A percentile compares a stretch with the other conserved stretches of the same genome.
phyloP scores from a whole-genome alignment of 768 basidiomycete species.

The Boletus rex-veris region DNA sequence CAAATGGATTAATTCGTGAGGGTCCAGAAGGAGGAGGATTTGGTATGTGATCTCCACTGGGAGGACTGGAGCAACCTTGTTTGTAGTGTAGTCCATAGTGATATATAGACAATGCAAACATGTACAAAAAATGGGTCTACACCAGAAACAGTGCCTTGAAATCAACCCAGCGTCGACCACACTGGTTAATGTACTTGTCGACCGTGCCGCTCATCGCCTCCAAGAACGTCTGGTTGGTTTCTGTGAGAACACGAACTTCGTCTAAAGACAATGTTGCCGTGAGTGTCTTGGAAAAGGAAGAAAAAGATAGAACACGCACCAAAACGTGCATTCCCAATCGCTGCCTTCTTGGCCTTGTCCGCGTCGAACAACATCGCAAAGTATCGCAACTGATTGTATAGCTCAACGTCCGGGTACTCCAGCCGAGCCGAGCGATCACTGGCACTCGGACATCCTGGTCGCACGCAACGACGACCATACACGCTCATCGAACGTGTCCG shows the following conservation, averaged over 20 bases:
- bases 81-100: too few relatives aligned
- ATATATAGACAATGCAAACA: too few relatives aligned
- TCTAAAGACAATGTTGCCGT: not conserved
- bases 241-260: constrained; percentile 47
- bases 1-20: too few relatives aligned
- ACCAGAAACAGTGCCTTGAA: constrained; percentile 76
- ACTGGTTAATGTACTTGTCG: constrained; percentile 79
- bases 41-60: not conserved
- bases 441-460: constrained; percentile 19
- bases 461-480: constrained; percentile 80
- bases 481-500: constrained; percentile 94
- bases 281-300: not conserved
- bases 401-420: constrained; percentile 77
- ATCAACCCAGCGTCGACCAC: constrained; percentile 88
- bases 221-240: constrained; percentile 51
- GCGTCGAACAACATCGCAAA: constrained; percentile 75
- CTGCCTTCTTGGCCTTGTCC: constrained; percentile 54
- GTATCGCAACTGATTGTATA: constrained; percentile 91
- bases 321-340: constrained; percentile 43
- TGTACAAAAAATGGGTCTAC: constrained; percentile 25
- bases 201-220: constrained; percentile 52
- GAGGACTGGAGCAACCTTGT: not conserved
- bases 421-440: not conserved
- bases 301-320: constrained; percentile 31
- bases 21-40: not conserved